Percentiles rank a stretch among this genome's conserved stretches.
Evolutionary conservation across 2,329 filamentous ascomycete species (phyloP).

Genomic region (Aspergillus novoparasiticus): DNA sequence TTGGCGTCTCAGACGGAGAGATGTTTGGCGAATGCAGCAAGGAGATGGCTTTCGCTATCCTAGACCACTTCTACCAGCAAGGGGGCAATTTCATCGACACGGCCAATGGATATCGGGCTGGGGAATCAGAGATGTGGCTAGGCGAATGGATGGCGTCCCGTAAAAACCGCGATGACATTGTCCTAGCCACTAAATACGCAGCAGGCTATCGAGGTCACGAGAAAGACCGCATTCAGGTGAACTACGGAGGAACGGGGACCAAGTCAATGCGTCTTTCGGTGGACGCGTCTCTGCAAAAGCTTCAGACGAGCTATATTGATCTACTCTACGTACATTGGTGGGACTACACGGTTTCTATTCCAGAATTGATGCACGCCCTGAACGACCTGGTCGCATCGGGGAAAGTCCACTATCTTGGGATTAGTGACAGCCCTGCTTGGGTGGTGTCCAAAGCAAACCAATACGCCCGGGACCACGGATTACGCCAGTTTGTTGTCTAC

Average conservation of each 20-base stretch:
- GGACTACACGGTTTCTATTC: constrained; percentile 66
- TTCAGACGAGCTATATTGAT: constrained; percentile 41
- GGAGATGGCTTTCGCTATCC: no score
- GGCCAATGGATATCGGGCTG: background rate
- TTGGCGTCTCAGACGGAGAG: no score
- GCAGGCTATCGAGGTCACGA: background rate
- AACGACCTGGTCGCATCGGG: constrained; percentile 62
- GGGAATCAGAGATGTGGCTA: background rate
- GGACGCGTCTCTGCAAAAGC: constrained; percentile 30
- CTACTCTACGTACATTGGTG: constrained; percentile 49
- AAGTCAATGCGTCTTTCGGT: constrained; percentile 35
- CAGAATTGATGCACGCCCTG: constrained; percentile 69
- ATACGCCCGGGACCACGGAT: constrained; percentile 67
- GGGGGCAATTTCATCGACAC: background rate
- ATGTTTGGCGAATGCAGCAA: no score
- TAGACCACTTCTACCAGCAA: no score
- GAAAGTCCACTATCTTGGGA: constrained; percentile 69
- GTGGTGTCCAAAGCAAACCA: constrained; percentile 52
- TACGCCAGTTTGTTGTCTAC: constrained; percentile 72
- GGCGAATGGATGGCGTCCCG: background rate
- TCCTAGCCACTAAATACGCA: background rate
- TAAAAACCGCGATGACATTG: background rate
- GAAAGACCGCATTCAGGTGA: constrained; percentile 35
- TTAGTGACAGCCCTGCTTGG: constrained; percentile 72
- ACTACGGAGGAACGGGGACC: constrained; percentile 43